Conservation (phyloP, 495 filamentous ascomycete species). For the Podospora anserina region DNA sequence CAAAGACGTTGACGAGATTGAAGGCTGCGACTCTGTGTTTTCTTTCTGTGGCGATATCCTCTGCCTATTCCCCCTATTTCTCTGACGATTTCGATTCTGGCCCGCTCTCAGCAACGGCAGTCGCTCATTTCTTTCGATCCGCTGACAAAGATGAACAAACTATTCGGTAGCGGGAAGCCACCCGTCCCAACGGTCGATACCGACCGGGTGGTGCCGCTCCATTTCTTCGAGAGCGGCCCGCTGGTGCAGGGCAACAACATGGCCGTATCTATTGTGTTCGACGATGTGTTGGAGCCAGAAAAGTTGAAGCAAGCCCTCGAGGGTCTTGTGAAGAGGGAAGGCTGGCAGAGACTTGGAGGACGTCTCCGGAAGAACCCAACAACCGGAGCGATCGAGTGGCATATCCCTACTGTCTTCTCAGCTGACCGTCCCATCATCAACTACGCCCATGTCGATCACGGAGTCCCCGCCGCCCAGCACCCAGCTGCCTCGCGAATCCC, state of each 20-base stretch:
- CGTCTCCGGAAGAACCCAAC: slow-evolving; percentile 33
- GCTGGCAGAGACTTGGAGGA: slow-evolving; percentile 44
- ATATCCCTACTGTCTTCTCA: slow-evolving; percentile 41
- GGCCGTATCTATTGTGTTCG: slow-evolving; percentile 42
- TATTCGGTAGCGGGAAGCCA: slow-evolving; percentile 19
- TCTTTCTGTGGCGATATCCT: not conserved
- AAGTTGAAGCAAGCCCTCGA: slow-evolving; percentile 35
- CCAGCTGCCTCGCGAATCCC: slow-evolving; percentile 35
- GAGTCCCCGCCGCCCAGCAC: slow-evolving; percentile 30
- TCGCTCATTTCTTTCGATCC: not conserved
- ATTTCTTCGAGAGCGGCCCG: slow-evolving; percentile 40
- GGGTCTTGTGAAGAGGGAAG: slow-evolving; percentile 32
- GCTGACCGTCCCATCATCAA: slow-evolving; percentile 32
- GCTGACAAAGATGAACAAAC: slow-evolving; percentile 15
- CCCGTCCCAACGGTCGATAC: slow-evolving; percentile 22
- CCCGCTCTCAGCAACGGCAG: not conserved
- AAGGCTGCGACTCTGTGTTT: not conserved
- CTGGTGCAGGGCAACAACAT: slow-evolving; percentile 37
- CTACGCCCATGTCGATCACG: slow-evolving; percentile 32
- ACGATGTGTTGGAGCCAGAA: slow-evolving; percentile 47
- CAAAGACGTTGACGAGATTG: not conserved
- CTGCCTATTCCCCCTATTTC: not conserved
- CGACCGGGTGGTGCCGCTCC: slow-evolving; percentile 40
- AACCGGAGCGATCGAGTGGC: slow-evolving; percentile 39
- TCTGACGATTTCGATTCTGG: not conserved